These are phyloP conservation scores for Phytophthora nicotianae DNA, from an alignment of 352 stramenopile genomes.

Conservation along the genomic window DNA sequence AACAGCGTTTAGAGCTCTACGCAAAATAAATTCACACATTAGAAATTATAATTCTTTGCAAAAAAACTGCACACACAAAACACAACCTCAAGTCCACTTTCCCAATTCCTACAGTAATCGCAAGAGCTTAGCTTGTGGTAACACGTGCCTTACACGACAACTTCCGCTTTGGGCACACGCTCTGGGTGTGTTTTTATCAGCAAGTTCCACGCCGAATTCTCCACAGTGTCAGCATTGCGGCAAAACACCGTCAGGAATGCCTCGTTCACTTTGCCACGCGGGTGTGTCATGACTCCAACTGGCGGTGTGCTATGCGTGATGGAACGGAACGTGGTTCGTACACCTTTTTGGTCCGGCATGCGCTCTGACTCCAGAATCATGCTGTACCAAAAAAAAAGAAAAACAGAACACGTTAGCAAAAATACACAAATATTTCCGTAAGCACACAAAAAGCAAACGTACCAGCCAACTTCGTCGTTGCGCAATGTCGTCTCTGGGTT, in stretches of 20 bases:
- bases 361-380: constrained; percentile 70
- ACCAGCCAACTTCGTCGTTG: constrained; percentile 86
- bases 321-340: constrained; percentile 63
- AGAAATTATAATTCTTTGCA: constrained; percentile 25
- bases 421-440: neutral
- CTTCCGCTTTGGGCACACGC: constrained; percentile 28
- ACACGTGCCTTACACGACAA: constrained; percentile 33
- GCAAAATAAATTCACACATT: constrained; percentile 29
- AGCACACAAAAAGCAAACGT: constrained; percentile 24
- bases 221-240: constrained; percentile 72
- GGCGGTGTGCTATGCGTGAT: constrained; percentile 77
- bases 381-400: constrained; percentile 27
- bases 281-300: constrained; percentile 66
- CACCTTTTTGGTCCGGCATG: constrained; percentile 49
- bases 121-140: neutral
- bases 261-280: constrained; percentile 75
- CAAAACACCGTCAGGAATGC: constrained; percentile 82
- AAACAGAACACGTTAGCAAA: constrained; percentile 1
- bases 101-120: neutral
- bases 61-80: neutral
- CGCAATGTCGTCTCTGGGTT: constrained; percentile 60
- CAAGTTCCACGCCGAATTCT: constrained; percentile 66
- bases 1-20: neutral
- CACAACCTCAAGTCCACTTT: neutral
- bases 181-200: constrained; percentile 61